phyloP scores from a whole-genome alignment of 345 rosid species.

The Salix dunnii region DNA sequence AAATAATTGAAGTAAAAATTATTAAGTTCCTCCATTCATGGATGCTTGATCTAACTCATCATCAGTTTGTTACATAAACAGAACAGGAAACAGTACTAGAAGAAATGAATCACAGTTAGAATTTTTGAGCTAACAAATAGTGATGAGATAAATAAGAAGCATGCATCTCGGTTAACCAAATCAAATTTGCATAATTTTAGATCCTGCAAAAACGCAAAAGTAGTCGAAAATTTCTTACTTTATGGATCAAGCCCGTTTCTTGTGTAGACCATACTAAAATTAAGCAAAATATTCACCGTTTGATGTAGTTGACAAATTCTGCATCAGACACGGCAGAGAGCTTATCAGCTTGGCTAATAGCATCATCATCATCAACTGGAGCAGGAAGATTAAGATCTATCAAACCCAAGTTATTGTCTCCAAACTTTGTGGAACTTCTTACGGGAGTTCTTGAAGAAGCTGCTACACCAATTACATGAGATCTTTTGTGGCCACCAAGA shows the following conservation, averaged over 20 bases:
- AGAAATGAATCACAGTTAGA: slow-evolving; percentile 44
- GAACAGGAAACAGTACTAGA: slow-evolving; percentile 14
- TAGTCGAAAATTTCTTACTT: slow-evolving; percentile 43
- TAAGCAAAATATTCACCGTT: slow-evolving; percentile 23
- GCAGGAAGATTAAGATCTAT: slow-evolving; percentile 97
- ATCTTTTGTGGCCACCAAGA: slow-evolving; percentile 92
- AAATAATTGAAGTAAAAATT: neutral
- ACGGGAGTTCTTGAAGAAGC: slow-evolving; percentile 27
- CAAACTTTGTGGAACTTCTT: slow-evolving; percentile 25
- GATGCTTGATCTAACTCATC: slow-evolving; percentile 1
- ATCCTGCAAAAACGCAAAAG: slow-evolving; percentile 37
- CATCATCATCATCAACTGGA: slow-evolving; percentile 70
- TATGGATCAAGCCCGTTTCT: slow-evolving; percentile 27
- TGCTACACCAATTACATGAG: slow-evolving; percentile 51
- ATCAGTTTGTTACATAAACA: slow-evolving; percentile 39
- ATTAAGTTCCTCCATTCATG: slow-evolving; percentile 7
- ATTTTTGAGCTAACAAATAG: slow-evolving; percentile 34
- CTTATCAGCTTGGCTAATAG: slow-evolving; percentile 47
- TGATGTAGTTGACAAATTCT: slow-evolving; percentile 38
- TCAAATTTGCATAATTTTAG: slow-evolving; percentile 32
- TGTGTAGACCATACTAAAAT: slow-evolving; percentile 7
- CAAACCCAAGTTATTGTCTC: slow-evolving; percentile 26
- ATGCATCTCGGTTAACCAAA: slow-evolving; percentile 6
- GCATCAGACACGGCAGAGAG: slow-evolving; percentile 73
- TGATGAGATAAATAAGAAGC: slow-evolving; percentile 26